Evolutionary conservation across 2,329 filamentous ascomycete species (phyloP), one percentile per base, ranked within the genome.

Genomic region (Capronia americana): DNA sequence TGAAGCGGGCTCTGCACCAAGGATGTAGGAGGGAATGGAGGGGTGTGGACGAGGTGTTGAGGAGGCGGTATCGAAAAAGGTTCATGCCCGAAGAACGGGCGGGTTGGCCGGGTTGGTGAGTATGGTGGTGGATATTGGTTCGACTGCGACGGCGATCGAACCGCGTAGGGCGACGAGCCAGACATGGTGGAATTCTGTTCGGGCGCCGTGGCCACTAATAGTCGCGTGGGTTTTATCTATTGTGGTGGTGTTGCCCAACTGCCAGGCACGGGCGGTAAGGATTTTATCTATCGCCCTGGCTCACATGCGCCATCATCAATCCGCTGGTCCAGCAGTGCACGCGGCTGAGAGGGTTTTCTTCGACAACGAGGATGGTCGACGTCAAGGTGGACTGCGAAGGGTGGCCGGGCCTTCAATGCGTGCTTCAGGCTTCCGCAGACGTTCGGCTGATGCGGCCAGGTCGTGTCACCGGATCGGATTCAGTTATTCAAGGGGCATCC

Each of bases 121-220:
- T 79, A 80, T 70, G 81, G 81, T 65, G 74, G 74, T 64, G 74
- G 74, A 66, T 78, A 74, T 71, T 76, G 79, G 62, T 76, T 74
- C 72, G 80, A 79, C 71, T 80, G 79, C 65, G 79, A 78, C 64
- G 80, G 79, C 71, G 80, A 82, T 72, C 79, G 79, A 66, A 78
- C 75, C 72, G 78, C 78, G 71, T 79, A 81, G 66, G 80, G 79
- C 70, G 79, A 66, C 56, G 70, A 69, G 46, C 68, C 70, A 62
- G 70, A 71, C 70, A 71, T 71, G 30, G 50, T 69, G 48, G 38
- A 54, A 34, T 54, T 46, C 51, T 56, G 41, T 56, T 3, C 10
- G 53, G 48, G 26, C 26, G 14, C 26, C 32, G 32, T 46, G 51
- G 34, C 59, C 50, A 34, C 46, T 32, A 24, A 51, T 30, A 55